Evolutionary conservation across 164 flowering plant genomes (phyloP).

Genomic region (Paratinospora sagittata): DNA sequence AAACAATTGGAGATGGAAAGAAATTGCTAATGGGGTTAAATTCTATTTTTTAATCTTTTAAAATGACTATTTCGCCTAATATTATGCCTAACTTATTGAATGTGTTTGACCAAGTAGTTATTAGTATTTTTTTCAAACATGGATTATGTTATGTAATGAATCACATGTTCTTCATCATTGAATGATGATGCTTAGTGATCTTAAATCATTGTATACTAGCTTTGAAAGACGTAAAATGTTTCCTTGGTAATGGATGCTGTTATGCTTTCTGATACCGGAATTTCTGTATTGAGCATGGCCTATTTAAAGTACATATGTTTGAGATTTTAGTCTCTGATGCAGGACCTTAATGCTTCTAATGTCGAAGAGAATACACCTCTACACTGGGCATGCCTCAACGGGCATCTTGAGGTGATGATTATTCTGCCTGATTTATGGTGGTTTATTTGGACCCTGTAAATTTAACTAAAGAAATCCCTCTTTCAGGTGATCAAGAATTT

Average conservation of each 20-base stretch:
- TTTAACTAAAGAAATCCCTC: background rate
- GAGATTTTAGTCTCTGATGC: constrained; percentile 15
- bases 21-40: no score
- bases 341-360: constrained; percentile 74
- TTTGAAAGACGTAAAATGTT: background rate
- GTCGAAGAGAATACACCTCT: constrained; percentile 84
- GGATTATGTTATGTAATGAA: no score
- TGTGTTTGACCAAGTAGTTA: no score
- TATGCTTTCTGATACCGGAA: background rate
- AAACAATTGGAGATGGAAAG: no score
- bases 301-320: background rate
- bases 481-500: constrained; percentile 62
- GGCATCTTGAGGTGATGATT: constrained; percentile 63
- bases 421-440: background rate
- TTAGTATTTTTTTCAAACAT: no score
- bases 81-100: no score
- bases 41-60: no score
- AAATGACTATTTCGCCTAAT: no score
- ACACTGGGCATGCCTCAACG: constrained; percentile 95
- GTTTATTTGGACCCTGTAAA: background rate
- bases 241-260: background rate
- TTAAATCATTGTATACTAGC: background rate
- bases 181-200: background rate
- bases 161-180: no score
- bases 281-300: background rate